Evolutionary conservation across 805 yeast species (phyloP), one percentile per base, ranked within the genome.

Genomic region (Metschnikowia borealis): DNA sequence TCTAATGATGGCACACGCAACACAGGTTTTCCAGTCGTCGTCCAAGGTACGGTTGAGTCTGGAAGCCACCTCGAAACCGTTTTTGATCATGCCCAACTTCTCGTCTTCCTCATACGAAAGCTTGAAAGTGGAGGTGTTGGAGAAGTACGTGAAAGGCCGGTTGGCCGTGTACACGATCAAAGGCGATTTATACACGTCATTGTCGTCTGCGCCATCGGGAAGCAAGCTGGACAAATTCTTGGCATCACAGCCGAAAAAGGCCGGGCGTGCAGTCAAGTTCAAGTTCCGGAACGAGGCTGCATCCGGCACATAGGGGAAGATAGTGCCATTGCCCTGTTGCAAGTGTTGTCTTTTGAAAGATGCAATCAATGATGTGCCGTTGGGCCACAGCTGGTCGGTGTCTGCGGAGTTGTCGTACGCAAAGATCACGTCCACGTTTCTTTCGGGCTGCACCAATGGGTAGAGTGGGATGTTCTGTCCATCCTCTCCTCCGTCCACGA

Each of bases 1-100:
- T 70, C 88, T 84, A 51, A 88, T 75, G 42, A 89, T 78, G 8
- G 95, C 96, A 74, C 96, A 89, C 2, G 87, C 87, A 44, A 89
- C 77, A 72, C 96, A 89, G 6, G 82, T 78, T 38, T 79, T 70
- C 84, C 87, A 89, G 38, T 85, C 82, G 3, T 70, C 63, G 56
- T 87, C 95, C 21, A 83, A 62, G 13, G 95, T 84, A 35, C 81
- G 68, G 63, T 87, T 88, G 50, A 75, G 73, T 15, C 67, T 48
- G 17, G 63, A 57, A 2, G 67, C 64, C 10, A 51, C 57, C 51
- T 65, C 69, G 42, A 57, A 65, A 2, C 69, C 69, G 50, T 65
- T 65, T 44, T 53, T 50, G 53, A 65, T 63, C 61, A 65, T 57
- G 5, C 59, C 58, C 18, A 52, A 48, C 49, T 58, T 61, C 43